A percentile compares a stretch with the other conserved stretches of the same genome.
phyloP scores from a whole-genome alignment of 2,329 filamentous ascomycete species.

The Epichloe elymi region DNA sequence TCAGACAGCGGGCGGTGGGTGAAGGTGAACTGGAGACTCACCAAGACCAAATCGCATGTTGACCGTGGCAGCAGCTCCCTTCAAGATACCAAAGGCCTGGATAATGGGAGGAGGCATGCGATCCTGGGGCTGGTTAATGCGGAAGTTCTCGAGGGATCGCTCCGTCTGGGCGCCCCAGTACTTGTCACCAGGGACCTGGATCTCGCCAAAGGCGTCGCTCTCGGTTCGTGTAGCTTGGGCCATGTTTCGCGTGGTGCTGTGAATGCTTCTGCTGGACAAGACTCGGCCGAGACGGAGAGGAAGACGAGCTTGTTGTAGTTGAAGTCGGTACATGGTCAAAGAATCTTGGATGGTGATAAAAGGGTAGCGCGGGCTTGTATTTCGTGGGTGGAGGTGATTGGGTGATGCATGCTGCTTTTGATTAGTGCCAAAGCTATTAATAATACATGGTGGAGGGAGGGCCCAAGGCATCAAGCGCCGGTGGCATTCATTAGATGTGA shows the following conservation, averaged over 20 bases:
- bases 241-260: constrained; percentile 10
- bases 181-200: constrained; percentile 81
- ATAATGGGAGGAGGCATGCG: constrained; percentile 92
- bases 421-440: no score
- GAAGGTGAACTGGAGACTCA: constrained; percentile 14
- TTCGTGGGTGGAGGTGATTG: no score
- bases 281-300: neutral
- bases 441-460: no score
- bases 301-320: neutral
- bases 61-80: constrained; percentile 88
- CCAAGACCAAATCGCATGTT: constrained; percentile 91
- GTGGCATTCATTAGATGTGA: neutral
- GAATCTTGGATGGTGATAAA: no score
- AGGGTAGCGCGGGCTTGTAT: no score
- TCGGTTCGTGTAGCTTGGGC: constrained; percentile 56
- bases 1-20: no score
- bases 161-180: constrained; percentile 99
- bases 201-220: constrained; percentile 94
- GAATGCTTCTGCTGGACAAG: constrained; percentile 6
- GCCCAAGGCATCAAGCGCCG: neutral
- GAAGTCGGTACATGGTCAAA: neutral
- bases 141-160: constrained; percentile 95
- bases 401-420: no score
- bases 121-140: constrained; percentile 98
- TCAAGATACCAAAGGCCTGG: constrained; percentile 89